Conservation (phyloP, 129 eudicot genomes). For the Flaveria robusta region DNA sequence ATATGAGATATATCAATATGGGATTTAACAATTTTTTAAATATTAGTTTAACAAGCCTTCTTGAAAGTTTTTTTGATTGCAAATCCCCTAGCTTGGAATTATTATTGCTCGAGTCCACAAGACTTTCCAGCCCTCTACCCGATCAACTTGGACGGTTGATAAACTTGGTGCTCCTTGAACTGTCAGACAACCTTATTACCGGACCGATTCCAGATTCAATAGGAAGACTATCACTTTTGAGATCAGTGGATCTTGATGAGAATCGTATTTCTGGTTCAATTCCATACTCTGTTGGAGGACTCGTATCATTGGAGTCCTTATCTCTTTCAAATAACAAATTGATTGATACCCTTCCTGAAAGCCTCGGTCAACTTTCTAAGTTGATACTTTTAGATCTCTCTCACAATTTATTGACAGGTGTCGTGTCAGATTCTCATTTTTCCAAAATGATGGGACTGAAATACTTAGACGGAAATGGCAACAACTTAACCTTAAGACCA, state of each 20-base stretch:
- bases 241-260: neutral
- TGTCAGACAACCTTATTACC: neutral
- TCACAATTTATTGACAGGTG: constrained; percentile 27
- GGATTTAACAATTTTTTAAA: neutral
- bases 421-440: constrained; percentile 41
- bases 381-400: neutral
- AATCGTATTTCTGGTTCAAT: constrained; percentile 8
- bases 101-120: neutral
- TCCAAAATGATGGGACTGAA: constrained; percentile 10
- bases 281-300: constrained; percentile 9
- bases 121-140: constrained; percentile 6
- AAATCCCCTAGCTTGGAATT: constrained; percentile 8
- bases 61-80: constrained; percentile 16
- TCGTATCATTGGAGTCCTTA: neutral
- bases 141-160: neutral
- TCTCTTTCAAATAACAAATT: constrained; percentile 8
- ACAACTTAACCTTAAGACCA: constrained; percentile 23
- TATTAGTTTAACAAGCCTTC: constrained; percentile 5
- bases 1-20: neutral
- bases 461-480: constrained; percentile 9
- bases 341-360: neutral
- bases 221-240: constrained; percentile 3
- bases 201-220: constrained; percentile 5
- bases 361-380: constrained; percentile 20
- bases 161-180: neutral